Evolutionary conservation across 345 rosid genomes (phyloP), one percentile per base, ranked within the genome.

Genomic region (Pistacia integerrima): DNA sequence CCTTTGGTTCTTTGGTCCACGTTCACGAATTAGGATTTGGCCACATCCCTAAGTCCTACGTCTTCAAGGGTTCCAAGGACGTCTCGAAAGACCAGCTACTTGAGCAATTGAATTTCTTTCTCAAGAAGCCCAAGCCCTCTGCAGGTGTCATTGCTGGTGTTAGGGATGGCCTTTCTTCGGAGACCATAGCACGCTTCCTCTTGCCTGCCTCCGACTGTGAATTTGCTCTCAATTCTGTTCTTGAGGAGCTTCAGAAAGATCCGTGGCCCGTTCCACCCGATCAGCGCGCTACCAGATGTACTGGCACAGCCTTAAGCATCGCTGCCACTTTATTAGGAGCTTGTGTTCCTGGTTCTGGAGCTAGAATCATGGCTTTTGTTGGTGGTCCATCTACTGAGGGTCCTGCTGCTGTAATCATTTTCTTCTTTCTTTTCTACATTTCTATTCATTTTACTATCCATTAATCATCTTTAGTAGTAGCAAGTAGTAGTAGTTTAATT

Each of bases 381-480:
- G 98, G 98, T n/a, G 99, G 99, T 65, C 99, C 98, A 69, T 87
- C 98, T 38, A 92, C 98, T 0, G 86, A 87, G 76, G 98, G 98
- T 64, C 90, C 87, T 77, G 97, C 94, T 67, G 91, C 97, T 83
- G 99, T 90, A 86, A 82, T 92, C 69, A 63, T 33, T 83, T 62
- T 61, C 25, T 72, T 69, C 48, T 67, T 64, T 63, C 64, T 12
- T 66, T 59, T 28, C 5, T 14, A 1, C 20, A 54, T 35, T n/a
- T 71, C 2, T 30, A 30, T 30, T 30, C 33, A 30, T 30, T 18
- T 5, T 55, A 20, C 8, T 6, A 35, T 57, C 48, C 66, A 62
- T 51, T 55, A 36, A 33, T 68, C 51, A 18, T 64, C 11, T 18
- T 7, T 41, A 41, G 46, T 41, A 41, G 8, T 6, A 7, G 6